These are phyloP conservation scores for Backusella liffmaniae DNA, from an alignment of 192 early-diverging fungal species.

Conservation along the genomic window DNA sequence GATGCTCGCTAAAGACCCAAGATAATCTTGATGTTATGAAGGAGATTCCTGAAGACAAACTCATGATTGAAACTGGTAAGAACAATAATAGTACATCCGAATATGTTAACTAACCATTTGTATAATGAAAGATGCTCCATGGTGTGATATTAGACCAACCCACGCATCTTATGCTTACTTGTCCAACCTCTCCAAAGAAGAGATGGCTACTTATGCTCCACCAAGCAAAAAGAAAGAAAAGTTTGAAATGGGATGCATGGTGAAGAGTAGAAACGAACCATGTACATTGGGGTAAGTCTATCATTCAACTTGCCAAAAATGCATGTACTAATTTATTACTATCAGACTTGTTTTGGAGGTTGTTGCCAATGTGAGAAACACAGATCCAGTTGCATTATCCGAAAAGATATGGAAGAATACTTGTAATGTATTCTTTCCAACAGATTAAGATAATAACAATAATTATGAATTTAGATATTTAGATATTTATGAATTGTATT, in stretches of 20 bases:
- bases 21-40: conserved; percentile 77
- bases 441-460: neutral
- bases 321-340: too few species aligned
- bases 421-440: conserved; percentile 58
- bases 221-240: conserved; percentile 75
- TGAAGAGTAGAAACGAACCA: conserved; percentile 87
- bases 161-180: conserved; percentile 76
- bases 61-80: conserved; percentile 89
- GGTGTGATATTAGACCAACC: conserved; percentile 87
- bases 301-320: neutral
- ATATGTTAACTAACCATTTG: neutral
- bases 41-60: conserved; percentile 69
- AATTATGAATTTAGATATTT: neutral
- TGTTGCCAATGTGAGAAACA: conserved; percentile 59
- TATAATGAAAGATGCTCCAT: conserved; percentile 70
- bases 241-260: conserved; percentile 61
- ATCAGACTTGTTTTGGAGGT: conserved; percentile 59
- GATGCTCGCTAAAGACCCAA: conserved; percentile 89
- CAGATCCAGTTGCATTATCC: conserved; percentile 54
- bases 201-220: conserved; percentile 39
- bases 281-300: conserved; percentile 60
- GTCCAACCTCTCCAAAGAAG: conserved; percentile 23
- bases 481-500: neutral
- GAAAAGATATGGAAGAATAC: conserved; percentile 68
- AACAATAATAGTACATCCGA: neutral